A percentile compares a stretch with the other conserved stretches of the same genome.
Conservation (phyloP, 228 moss, liverwort and hornwort species). For the Sphagnum fallax region DNA sequence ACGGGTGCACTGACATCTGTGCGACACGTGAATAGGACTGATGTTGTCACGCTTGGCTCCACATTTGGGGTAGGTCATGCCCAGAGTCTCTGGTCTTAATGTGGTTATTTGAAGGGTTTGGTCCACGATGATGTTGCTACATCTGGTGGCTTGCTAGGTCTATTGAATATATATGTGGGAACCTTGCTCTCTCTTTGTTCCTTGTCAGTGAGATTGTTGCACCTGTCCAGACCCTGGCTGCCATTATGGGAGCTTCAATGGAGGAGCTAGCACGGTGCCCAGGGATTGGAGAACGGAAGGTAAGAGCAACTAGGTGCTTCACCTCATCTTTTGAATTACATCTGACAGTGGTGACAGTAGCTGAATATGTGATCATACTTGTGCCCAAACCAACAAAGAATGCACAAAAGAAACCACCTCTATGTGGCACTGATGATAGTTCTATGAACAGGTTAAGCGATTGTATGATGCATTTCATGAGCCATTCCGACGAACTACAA, state of each 20-base stretch:
- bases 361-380: no score
- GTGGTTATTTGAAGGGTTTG: neutral
- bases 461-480: slow-evolving; percentile 93
- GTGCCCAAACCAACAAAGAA: no score
- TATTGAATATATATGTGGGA: no score
- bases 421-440: neutral
- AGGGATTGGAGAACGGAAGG: slow-evolving; percentile 96
- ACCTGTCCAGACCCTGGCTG: slow-evolving; percentile 63
- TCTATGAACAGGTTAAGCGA: slow-evolving; percentile 69
- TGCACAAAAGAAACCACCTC: neutral
- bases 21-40: slow-evolving; percentile 91
- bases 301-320: slow-evolving; percentile 9
- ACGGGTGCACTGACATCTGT: slow-evolving; percentile 81
- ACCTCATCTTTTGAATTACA: no score
- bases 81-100: neutral
- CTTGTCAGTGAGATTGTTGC: neutral
- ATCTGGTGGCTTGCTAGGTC: no score
- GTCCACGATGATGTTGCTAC: no score
- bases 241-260: slow-evolving; percentile 79
- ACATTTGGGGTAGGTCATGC: slow-evolving; percentile 60
- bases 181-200: neutral
- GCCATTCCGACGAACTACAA: slow-evolving; percentile 77
- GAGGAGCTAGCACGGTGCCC: slow-evolving; percentile 90
- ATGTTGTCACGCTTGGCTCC: slow-evolving; percentile 82
- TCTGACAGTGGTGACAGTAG: no score